phyloP scores from a whole-genome alignment of 176 grass and related monocot genomes.

The Zoysia pacifica region DNA sequence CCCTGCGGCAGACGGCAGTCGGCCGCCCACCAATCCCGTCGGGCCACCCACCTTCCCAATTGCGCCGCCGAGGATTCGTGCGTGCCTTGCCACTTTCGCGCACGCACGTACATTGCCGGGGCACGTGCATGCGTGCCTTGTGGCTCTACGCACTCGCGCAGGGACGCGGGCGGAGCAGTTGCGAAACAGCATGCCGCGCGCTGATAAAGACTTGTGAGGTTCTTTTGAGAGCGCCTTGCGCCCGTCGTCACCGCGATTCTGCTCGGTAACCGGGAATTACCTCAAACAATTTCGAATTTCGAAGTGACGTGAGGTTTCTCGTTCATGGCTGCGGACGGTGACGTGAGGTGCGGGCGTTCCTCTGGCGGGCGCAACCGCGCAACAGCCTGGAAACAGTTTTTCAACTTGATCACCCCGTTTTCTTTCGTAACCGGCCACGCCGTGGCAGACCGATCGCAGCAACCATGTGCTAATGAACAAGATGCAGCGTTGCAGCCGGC shows the following conservation, averaged over 20 bases:
- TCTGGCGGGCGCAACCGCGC: neutral
- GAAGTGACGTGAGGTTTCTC: too few species aligned
- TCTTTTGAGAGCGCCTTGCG: neutral
- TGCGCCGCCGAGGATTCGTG: too few species aligned
- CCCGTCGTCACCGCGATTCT: slow-evolving; percentile 25
- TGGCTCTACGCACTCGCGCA: neutral
- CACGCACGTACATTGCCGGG: too few species aligned
- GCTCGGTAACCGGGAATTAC: neutral
- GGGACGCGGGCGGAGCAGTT: neutral
- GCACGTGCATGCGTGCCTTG: neutral
- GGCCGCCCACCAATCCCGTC: too few species aligned
- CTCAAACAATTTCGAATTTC: neutral
- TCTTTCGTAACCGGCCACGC: neutral
- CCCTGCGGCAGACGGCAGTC: too few species aligned
- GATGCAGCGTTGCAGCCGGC: too few species aligned
- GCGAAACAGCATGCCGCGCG: too few species aligned
- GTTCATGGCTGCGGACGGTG: neutral
- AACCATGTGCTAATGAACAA: too few species aligned
- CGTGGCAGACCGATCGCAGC: slow-evolving; percentile 14
- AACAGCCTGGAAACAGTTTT: neutral
- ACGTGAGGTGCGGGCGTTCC: neutral
- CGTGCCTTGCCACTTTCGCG: too few species aligned
- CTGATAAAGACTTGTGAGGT: neutral
- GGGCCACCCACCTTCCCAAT: too few species aligned
- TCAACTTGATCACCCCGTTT: too few species aligned